Conservation (phyloP, 495 filamentous ascomycete species). For the Podospora didyma region DNA sequence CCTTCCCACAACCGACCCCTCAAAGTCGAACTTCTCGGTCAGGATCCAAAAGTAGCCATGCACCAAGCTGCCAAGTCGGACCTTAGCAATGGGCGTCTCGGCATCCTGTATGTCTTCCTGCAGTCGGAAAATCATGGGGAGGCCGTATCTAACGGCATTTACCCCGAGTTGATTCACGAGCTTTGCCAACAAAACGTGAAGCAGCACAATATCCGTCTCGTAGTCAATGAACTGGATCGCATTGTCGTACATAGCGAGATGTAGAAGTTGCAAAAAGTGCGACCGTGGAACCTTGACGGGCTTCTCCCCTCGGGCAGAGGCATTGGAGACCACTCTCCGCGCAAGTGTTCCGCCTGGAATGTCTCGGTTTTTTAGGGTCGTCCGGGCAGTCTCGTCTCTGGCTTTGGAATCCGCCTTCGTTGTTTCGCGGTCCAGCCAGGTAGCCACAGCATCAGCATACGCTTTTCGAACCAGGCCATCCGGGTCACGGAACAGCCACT, state of each 20-base stretch:
- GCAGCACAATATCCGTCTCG: conserved; percentile 66
- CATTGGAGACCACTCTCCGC: conserved; percentile 65
- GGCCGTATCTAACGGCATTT: conserved; percentile 70
- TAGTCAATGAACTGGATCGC: conserved; percentile 66
- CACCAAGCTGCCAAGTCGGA: conserved; percentile 76
- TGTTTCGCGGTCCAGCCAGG: conserved; percentile 79
- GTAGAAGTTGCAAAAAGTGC: conserved; percentile 77
- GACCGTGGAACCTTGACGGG: conserved; percentile 51
- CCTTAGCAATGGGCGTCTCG: conserved; percentile 58
- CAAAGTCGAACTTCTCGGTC: conserved; percentile 72
- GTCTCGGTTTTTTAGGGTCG: conserved; percentile 32
- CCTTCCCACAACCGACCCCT: conserved; percentile 58
- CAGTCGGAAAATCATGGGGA: conserved; percentile 83
- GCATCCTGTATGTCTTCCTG: conserved; percentile 75
- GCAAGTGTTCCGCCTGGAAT: conserved; percentile 34
- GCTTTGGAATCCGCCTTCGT: conserved; percentile 61
- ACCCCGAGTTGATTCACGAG: conserved; percentile 76
- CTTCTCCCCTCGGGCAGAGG: conserved; percentile 57
- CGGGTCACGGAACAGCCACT: conserved; percentile 78
- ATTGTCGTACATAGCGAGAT: conserved; percentile 82
- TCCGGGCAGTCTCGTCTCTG: conserved; percentile 48
- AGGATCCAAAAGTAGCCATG: conserved; percentile 83
- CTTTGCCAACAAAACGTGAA: conserved; percentile 69
- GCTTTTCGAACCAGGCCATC: conserved; percentile 73
- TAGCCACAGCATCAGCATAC: conserved; percentile 75